Conservation (phyloP, 768 basidiomycete genomes). For the Hemileccinum rubropunctum region DNA sequence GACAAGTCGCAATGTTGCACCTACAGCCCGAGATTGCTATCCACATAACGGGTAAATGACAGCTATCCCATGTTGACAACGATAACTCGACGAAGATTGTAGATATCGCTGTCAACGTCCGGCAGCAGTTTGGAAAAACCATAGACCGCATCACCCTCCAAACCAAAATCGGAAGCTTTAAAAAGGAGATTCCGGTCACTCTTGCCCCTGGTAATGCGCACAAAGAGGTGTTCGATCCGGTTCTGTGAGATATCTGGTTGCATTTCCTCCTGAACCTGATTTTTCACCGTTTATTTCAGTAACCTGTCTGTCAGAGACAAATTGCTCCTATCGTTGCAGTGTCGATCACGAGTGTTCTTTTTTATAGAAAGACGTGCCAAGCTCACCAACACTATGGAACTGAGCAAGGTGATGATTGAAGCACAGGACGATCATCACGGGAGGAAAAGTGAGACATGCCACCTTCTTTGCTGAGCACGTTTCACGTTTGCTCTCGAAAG, state of each 20-base stretch:
- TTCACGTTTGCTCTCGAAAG: neutral
- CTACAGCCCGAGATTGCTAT: neutral
- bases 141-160: neutral
- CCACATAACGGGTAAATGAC: neutral
- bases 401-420: neutral
- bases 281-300: neutral
- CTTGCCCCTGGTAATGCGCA: neutral
- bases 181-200: neutral
- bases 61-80: neutral
- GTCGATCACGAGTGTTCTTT: neutral
- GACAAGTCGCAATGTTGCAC: neutral
- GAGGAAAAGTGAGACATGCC: neutral
- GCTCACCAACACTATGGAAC: neutral
- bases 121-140: neutral
- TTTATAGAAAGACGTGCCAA: too few relatives aligned
- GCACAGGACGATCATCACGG: neutral
- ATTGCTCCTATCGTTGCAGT: neutral
- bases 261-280: neutral
- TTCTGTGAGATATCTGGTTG: neutral
- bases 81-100: neutral
- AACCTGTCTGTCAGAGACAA: neutral
- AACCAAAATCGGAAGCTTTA: neutral
- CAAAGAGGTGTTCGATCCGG: neutral
- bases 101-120: neutral
- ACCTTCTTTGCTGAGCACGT: neutral